Conservation (phyloP, 73 alveolate genomes). For the Uronychia binucleata region DNA sequence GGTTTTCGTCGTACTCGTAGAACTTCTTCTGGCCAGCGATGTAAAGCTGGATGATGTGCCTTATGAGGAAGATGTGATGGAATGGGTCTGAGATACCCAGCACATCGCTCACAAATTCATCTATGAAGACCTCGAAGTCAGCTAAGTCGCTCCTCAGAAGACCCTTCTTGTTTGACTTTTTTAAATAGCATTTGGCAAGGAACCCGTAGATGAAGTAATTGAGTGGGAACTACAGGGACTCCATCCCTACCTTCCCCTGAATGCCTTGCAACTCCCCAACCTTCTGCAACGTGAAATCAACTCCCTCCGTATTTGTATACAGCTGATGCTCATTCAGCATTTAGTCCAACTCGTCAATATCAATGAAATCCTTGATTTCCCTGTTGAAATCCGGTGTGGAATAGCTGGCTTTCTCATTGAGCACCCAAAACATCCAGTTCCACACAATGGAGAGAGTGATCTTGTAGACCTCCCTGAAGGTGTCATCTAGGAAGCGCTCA, state of each 20-base stretch:
- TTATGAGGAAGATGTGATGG: conserved; percentile 6
- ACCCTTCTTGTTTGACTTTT: background rate
- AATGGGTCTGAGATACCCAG: conserved; percentile 15
- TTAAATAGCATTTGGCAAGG: conserved; percentile 3
- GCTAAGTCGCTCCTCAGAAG: conserved; percentile 16
- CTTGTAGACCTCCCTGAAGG: background rate
- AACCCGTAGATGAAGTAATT: conserved; percentile 14
- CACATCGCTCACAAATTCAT: background rate
- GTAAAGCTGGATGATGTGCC: conserved; percentile 7
- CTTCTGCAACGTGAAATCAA: conserved; percentile 46
- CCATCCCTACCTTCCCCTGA: conserved; percentile 19
- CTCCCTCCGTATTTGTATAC: conserved; percentile 28
- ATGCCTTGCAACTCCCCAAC: conserved; percentile 5
- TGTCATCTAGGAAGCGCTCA: background rate
- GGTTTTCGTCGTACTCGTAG: conserved; percentile 8
- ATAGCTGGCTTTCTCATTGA: background rate
- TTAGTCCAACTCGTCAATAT: conserved; percentile 27
- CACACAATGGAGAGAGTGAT: conserved; percentile 11
- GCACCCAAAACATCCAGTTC: conserved; percentile 13
- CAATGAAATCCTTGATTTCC: conserved; percentile 28
- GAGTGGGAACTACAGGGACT: conserved; percentile 14
- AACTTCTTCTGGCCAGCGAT: conserved; percentile 2
- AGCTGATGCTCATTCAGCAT: conserved; percentile 14
- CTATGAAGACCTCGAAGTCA: conserved; percentile 3
- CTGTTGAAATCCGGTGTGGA: conserved; percentile 11